Evolutionary conservation across 2,329 filamentous ascomycete genomes (phyloP).

Genomic region (Xenoacremonium recifei): DNA sequence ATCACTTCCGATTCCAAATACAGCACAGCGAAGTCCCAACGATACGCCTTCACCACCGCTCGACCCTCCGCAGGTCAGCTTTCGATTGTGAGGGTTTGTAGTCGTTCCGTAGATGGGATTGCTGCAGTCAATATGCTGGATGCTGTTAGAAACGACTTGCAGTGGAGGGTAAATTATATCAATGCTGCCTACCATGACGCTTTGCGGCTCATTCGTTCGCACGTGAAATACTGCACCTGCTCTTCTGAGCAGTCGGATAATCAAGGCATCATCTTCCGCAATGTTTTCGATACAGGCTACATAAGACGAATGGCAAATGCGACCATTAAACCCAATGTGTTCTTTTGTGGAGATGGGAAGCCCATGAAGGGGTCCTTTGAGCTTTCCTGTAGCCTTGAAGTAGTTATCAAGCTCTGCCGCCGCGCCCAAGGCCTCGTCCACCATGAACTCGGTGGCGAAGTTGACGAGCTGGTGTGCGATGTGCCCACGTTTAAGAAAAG

Average conservation of each 20-base stretch:
- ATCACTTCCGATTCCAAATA: conserved; percentile 44
- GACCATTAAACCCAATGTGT: conserved; percentile 15
- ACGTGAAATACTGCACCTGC: conserved; percentile 2
- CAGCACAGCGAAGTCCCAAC: conserved; percentile 38
- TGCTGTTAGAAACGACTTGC: not conserved
- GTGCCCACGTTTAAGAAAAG: conserved; percentile 17
- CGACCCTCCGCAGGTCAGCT: conserved; percentile 39
- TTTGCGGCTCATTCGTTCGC: conserved; percentile 1
- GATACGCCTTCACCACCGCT: conserved; percentile 44
- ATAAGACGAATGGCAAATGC: conserved; percentile 9
- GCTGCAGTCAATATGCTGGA: conserved; percentile 25
- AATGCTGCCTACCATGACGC: not conserved
- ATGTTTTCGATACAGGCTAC: conserved; percentile 11
- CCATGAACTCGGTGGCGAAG: conserved; percentile 19
- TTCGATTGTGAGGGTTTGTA: conserved; percentile 38
- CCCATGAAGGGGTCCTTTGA: conserved; percentile 12
- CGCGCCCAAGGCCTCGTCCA: conserved; percentile 11
- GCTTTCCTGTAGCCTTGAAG: conserved; percentile 3
- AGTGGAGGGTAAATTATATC: not conserved
- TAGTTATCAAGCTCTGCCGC: conserved; percentile 11
- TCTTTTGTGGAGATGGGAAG: conserved; percentile 19
- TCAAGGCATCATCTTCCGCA: conserved; percentile 8
- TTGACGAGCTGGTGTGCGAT: conserved; percentile 19
- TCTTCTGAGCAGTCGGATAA: not conserved
- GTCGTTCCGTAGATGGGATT: conserved; percentile 41